Evolutionary conservation across 2,329 filamentous ascomycete genomes (phyloP).

Genomic region (Didymella pomorum): DNA sequence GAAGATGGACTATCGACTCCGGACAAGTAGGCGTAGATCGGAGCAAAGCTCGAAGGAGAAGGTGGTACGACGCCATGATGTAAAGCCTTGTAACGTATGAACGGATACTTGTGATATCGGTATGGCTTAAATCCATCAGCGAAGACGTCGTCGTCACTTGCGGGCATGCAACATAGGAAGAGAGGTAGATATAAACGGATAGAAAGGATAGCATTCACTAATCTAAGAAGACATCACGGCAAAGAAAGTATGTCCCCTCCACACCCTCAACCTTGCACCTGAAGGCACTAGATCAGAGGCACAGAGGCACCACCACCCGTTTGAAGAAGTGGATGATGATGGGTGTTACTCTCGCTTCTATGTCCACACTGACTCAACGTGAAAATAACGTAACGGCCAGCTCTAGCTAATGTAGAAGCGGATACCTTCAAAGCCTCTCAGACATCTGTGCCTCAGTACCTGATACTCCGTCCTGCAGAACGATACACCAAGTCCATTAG

Average conservation of each 20-base stretch:
- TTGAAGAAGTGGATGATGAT: conserved; percentile 34
- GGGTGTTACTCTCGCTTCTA: conserved; percentile 49
- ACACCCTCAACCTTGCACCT: conserved; percentile 36
- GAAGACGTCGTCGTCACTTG: background rate
- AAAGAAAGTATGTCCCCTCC: conserved; percentile 38
- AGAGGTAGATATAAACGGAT: background rate
- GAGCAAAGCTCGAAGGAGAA: background rate
- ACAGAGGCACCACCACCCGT: conserved; percentile 41
- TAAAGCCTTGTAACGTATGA: background rate
- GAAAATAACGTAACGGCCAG: conserved; percentile 47
- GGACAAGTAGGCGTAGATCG: background rate
- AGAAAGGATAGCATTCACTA: background rate
- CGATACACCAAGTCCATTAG: background rate
- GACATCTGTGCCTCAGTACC: background rate
- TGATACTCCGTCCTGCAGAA: background rate
- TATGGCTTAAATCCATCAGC: background rate
- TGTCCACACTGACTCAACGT: conserved; percentile 55
- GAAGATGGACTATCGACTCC: background rate
- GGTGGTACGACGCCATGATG: background rate
- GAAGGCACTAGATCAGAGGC: conserved; percentile 33
- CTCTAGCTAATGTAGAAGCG: conserved; percentile 55
- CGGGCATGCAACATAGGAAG: background rate
- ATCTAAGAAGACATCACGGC: conserved; percentile 7
- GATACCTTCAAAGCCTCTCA: conserved; percentile 17
- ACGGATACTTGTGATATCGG: background rate